These are phyloP conservation scores for Strigomonas culicis DNA, from an alignment of 208 protist genomes.

Conservation along the genomic window DNA sequence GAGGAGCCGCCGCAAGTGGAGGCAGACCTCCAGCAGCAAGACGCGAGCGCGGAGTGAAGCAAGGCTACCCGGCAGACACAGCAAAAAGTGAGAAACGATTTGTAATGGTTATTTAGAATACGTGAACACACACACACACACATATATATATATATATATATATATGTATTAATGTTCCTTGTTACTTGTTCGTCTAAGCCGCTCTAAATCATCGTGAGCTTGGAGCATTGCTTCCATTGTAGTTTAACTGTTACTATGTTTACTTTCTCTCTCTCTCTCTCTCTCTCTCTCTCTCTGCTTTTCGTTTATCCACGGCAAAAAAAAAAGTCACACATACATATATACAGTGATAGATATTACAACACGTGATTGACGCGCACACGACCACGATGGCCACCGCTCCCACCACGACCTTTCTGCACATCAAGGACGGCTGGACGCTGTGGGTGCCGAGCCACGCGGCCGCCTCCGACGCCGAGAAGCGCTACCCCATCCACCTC, in stretches of 20 bases:
- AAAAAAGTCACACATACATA: background rate
- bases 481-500: conserved; percentile 46
- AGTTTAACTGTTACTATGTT: background rate
- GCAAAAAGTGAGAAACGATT: background rate
- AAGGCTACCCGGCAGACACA: background rate
- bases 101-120: background rate
- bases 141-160: conserved; percentile 4
- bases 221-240: too few relatives aligned
- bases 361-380: background rate
- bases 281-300: conserved; percentile 9
- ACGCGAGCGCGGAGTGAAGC: background rate
- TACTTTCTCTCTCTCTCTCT: conserved; percentile 18
- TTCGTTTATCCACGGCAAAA: too few relatives aligned
- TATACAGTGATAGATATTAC: background rate
- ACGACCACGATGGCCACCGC: background rate
- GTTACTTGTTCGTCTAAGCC: too few relatives aligned
- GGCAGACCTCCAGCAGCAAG: background rate
- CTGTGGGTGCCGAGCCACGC: conserved; percentile 85
- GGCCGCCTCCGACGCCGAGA: conserved; percentile 40
- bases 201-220: too few relatives aligned
- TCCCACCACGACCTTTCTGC: conserved; percentile 57
- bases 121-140: background rate
- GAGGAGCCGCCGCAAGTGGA: background rate
- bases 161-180: conserved; percentile 10
- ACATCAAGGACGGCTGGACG: conserved; percentile 66